These are phyloP conservation scores for Solanum clarkiae DNA, from an alignment of 257 asterid species.

Conservation along the genomic window DNA sequence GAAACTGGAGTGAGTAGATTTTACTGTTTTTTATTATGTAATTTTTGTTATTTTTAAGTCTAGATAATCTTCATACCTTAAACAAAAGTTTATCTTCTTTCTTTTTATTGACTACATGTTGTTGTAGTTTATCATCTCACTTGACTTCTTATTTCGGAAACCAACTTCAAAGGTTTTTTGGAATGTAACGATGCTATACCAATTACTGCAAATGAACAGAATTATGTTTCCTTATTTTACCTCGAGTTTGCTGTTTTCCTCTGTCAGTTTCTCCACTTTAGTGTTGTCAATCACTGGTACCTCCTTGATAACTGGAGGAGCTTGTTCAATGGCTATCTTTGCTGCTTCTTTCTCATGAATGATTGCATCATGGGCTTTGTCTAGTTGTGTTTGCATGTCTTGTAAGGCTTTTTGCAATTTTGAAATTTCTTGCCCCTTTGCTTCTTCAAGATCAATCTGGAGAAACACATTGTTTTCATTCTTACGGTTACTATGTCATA, in stretches of 20 bases:
- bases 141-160: background rate
- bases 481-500: background rate
- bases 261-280: conserved; percentile 65
- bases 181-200: background rate
- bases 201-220: background rate
- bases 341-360: conserved; percentile 77
- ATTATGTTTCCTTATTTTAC: conserved; percentile 24
- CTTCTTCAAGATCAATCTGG: conserved; percentile 82
- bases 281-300: conserved; percentile 71
- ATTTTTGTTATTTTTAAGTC: background rate
- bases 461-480: conserved; percentile 4
- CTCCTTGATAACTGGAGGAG: conserved; percentile 88
- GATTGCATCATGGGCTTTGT: conserved; percentile 60
- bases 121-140: background rate
- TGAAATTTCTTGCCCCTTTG: conserved; percentile 70
- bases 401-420: conserved; percentile 54
- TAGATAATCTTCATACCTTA: background rate
- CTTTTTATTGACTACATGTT: background rate
- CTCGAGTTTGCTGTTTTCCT: conserved; percentile 61
- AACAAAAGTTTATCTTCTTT: background rate
- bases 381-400: conserved; percentile 55
- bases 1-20: background rate
- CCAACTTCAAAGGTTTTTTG: background rate
- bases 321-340: conserved; percentile 76
- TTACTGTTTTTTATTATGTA: background rate